Evolutionary conservation across 495 filamentous ascomycete genomes (phyloP).

Genomic region (Choiromyces venosus): DNA sequence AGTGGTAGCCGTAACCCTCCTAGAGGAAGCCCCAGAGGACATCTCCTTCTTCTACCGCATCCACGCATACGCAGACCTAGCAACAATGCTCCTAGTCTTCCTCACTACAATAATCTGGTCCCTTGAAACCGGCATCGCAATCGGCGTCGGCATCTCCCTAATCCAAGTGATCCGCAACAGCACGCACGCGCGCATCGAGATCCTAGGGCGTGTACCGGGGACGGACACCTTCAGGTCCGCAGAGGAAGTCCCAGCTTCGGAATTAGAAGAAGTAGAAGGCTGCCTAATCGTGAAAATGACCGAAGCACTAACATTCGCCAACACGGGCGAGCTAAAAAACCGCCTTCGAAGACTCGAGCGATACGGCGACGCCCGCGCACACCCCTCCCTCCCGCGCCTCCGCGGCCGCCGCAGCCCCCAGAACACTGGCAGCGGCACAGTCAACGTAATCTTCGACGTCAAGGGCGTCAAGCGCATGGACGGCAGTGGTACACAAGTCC

Average conservation of each 20-base stretch:
- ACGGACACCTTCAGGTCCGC: constrained; percentile 82
- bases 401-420: constrained; percentile 40
- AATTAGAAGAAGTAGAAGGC: constrained; percentile 81
- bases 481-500: constrained; percentile 84
- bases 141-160: constrained; percentile 80
- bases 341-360: constrained; percentile 75
- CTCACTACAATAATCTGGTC: constrained; percentile 89
- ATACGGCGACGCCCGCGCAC: constrained; percentile 75
- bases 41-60: constrained; percentile 82
- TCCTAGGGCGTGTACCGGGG: constrained; percentile 81
- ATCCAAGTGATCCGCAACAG: constrained; percentile 83
- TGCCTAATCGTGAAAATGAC: constrained; percentile 96
- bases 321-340: constrained; percentile 86
- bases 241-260: constrained; percentile 62
- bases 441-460: constrained; percentile 92
- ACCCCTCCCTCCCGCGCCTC: constrained; percentile 78
- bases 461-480: constrained; percentile 91
- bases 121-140: constrained; percentile 75
- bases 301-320: constrained; percentile 92
- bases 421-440: constrained; percentile 63
- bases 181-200: constrained; percentile 92
- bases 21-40: constrained; percentile 93
- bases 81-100: constrained; percentile 85
- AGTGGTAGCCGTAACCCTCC: constrained; percentile 86
- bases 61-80: constrained; percentile 74